phyloP scores from a whole-genome alignment of 2,329 filamentous ascomycete species.

The Thelonectria discophora region DNA sequence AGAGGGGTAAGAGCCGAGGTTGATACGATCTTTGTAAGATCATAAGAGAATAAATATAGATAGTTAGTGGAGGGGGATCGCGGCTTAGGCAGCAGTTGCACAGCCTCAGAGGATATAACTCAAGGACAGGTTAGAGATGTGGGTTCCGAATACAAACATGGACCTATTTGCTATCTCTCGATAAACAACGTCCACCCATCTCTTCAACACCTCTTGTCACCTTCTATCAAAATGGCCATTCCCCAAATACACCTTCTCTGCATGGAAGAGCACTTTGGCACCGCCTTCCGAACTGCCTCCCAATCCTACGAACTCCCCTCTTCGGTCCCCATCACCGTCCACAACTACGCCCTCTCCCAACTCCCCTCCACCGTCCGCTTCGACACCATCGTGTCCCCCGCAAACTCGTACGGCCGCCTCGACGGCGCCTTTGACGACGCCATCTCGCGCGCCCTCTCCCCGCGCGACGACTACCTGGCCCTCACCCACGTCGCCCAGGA shows the following conservation, averaged over 20 bases:
- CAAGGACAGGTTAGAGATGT: too few relatives aligned
- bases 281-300: conserved; percentile 14
- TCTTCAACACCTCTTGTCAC: too few relatives aligned
- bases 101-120: too few relatives aligned
- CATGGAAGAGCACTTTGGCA: conserved; percentile 8
- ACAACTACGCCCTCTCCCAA: conserved; percentile 50
- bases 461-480: conserved; percentile 53
- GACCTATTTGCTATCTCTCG: too few relatives aligned
- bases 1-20: too few relatives aligned
- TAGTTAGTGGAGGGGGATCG: neutral
- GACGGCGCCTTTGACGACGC: conserved; percentile 64
- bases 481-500: conserved; percentile 57
- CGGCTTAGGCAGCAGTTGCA: neutral
- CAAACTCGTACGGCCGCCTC: conserved; percentile 62
- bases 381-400: conserved; percentile 61
- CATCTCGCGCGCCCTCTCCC: conserved; percentile 14
- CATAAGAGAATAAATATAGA: too few relatives aligned
- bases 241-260: conserved; percentile 23
- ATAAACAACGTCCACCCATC: too few relatives aligned
- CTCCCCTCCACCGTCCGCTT: conserved; percentile 50
- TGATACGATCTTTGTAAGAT: too few relatives aligned
- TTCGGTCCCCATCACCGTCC: conserved; percentile 46
- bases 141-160: too few relatives aligned
- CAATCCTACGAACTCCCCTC: conserved; percentile 36
- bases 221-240: neutral